Conservation (phyloP, 371 early-diverging fungal species). For the Mortierella sp. region DNA sequence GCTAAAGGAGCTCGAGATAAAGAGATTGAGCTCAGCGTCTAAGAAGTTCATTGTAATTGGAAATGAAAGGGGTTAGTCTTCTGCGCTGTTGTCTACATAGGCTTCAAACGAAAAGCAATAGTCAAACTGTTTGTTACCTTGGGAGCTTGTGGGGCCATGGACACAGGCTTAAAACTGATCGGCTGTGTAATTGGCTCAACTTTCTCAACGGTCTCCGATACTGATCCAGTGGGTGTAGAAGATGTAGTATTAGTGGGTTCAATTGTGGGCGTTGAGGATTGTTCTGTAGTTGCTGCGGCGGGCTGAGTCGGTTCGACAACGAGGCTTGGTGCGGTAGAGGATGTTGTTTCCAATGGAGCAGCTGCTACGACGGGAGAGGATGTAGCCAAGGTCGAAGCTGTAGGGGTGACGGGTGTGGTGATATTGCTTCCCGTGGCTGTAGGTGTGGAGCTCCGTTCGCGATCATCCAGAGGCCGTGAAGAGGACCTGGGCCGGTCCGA, state of each 20-base stretch:
- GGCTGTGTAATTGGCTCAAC: slow-evolving; percentile 1
- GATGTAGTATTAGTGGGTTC: slow-evolving; percentile 6
- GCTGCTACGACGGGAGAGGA: background rate
- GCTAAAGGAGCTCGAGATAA: slow-evolving; percentile 17
- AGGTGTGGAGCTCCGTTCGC: slow-evolving; percentile 36
- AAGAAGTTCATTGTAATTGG: background rate
- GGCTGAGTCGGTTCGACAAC: background rate
- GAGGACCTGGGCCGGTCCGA: slow-evolving; percentile 26
- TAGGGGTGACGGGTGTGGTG: slow-evolving; percentile 1
- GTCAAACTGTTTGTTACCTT: slow-evolving; percentile 19
- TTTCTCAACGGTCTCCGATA: background rate
- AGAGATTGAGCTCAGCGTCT: slow-evolving; percentile 34
- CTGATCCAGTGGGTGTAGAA: background rate
- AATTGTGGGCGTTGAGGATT: background rate
- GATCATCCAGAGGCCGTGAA: slow-evolving; percentile 32
- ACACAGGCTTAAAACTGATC: slow-evolving; percentile 15
- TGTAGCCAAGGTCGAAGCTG: background rate
- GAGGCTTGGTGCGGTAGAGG: background rate
- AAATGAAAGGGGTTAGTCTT: background rate
- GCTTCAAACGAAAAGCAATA: background rate
- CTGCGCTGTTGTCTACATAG: background rate
- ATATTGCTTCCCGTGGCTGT: background rate
- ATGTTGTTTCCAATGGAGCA: background rate
- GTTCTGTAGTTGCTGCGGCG: background rate
- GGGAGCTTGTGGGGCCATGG: slow-evolving; percentile 11